phyloP scores from a whole-genome alignment of 192 early-diverging fungal genomes.

The Coemansia erecta region DNA sequence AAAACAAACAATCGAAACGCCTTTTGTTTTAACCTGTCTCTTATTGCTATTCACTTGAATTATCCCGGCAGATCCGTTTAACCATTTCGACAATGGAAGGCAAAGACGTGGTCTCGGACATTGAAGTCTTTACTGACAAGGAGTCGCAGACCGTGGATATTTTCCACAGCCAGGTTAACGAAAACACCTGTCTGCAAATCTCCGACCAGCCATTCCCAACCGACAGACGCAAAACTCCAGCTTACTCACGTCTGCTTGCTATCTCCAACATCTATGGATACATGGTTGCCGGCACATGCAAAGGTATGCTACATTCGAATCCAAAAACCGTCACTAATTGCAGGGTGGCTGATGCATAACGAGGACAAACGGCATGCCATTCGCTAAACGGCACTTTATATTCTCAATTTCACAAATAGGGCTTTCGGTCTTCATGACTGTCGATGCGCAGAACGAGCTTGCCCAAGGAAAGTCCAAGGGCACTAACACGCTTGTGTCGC shows the following conservation, averaged over 20 bases:
- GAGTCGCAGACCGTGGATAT: constrained; percentile 43
- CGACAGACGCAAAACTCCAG: constrained; percentile 43
- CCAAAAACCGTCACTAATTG: neutral
- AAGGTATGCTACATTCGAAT: constrained; percentile 43
- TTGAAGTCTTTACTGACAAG: constrained; percentile 30
- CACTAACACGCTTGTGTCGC: constrained; percentile 35
- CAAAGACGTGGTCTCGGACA: constrained; percentile 17
- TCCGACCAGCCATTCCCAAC: constrained; percentile 29
- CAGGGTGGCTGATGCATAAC: neutral
- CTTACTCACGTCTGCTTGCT: constrained; percentile 56
- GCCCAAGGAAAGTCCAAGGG: constrained; percentile 25
- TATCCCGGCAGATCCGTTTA: neutral
- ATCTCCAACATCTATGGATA: constrained; percentile 67
- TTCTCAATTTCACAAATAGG: constrained; percentile 1
- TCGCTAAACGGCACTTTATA: neutral
- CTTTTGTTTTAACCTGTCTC: neutral
- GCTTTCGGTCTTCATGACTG: constrained; percentile 30
- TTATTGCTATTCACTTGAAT: neutral
- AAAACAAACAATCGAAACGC: neutral
- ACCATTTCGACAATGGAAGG: constrained; percentile 5
- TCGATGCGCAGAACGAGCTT: constrained; percentile 36
- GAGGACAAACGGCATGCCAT: neutral
- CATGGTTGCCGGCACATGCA: constrained; percentile 61
- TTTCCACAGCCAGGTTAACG: constrained; percentile 38
- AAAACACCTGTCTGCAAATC: constrained; percentile 41